Conservation (phyloP, 768 basidiomycete species). For the Auricularia heimuer region DNA sequence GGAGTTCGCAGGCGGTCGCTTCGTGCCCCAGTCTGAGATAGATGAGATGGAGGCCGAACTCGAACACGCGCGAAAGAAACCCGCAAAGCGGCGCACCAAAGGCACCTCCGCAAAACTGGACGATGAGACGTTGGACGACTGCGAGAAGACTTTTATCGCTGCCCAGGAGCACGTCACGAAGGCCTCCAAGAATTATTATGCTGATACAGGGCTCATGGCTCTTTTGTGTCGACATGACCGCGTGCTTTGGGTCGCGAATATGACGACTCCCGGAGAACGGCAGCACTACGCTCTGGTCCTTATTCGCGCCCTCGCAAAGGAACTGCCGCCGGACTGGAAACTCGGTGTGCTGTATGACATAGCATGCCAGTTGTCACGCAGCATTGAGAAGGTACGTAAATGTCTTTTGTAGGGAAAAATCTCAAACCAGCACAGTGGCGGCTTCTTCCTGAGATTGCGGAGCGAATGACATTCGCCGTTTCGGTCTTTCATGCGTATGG, state of each 20-base stretch:
- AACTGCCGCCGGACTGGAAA: constrained; percentile 16
- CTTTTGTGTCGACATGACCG: constrained; percentile 6
- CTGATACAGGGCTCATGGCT: constrained; percentile 9
- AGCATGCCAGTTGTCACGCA: constrained; percentile 26
- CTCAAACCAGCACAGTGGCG: constrained; percentile 2
- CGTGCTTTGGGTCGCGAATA: constrained; percentile 5
- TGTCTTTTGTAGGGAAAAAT: background rate
- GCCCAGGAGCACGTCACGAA: constrained; percentile 7
- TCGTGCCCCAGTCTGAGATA: background rate
- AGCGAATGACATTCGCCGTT: constrained; percentile 21
- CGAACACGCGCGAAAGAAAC: background rate
- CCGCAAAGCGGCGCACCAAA: background rate
- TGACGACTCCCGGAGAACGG: constrained; percentile 5
- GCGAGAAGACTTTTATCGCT: constrained; percentile 5
- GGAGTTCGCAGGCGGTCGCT: background rate
- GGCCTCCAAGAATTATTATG: constrained; percentile 2
- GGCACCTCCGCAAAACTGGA: background rate
- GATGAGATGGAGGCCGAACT: background rate
- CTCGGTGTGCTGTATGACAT: constrained; percentile 25
- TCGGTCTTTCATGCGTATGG: constrained; percentile 25
- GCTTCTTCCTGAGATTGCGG: constrained; percentile 6
- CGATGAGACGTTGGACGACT: constrained; percentile 1
- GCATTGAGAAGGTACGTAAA: constrained; percentile 6
- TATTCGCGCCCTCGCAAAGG: background rate
- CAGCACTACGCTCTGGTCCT: constrained; percentile 9